These are phyloP conservation scores for Syncephalastrum contaminatum DNA, from an alignment of 371 early-diverging fungal species.

Conservation along the genomic window DNA sequence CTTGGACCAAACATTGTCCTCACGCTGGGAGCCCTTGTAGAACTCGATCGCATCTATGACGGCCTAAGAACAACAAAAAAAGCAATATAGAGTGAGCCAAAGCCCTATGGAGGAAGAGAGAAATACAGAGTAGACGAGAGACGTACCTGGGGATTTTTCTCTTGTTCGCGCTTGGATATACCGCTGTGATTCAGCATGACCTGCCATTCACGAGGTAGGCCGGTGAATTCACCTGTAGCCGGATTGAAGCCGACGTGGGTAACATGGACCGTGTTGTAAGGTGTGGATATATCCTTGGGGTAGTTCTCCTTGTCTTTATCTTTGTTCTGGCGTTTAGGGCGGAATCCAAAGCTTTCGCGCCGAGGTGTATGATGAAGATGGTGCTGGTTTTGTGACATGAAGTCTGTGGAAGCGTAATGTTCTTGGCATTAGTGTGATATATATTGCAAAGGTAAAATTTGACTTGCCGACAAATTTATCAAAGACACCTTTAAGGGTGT, in stretches of 20 bases:
- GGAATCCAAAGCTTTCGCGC: too few relatives aligned
- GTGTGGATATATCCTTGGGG: slow-evolving; percentile 72
- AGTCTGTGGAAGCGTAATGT: too few relatives aligned
- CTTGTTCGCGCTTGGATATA: slow-evolving; percentile 90
- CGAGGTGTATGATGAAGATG: too few relatives aligned
- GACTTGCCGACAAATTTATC: slow-evolving; percentile 32
- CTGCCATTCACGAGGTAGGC: slow-evolving; percentile 91
- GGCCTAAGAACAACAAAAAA: slow-evolving; percentile 38
- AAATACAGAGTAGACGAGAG: background rate
- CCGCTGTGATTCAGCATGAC: slow-evolving; percentile 83
- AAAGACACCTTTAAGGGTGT: slow-evolving; percentile 5
- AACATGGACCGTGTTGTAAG: slow-evolving; percentile 92
- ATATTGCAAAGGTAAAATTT: too few relatives aligned
- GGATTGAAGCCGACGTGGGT: slow-evolving; percentile 89
- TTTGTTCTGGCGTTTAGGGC: background rate
- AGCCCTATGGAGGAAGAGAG: background rate
- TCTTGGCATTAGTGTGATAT: too few relatives aligned
- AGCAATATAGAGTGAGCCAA: too few relatives aligned
- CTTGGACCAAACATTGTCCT: slow-evolving; percentile 81
- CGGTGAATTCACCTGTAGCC: slow-evolving; percentile 86
- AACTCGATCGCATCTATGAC: slow-evolving; percentile 94
- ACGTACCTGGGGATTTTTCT: slow-evolving; percentile 80
- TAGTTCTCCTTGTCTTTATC: slow-evolving; percentile 13
- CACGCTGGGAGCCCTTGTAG: slow-evolving; percentile 58
- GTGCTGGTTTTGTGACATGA: slow-evolving; percentile 3